Conservation (phyloP, 2,329 filamentous ascomycete species). For the Aspergillus ruber region DNA sequence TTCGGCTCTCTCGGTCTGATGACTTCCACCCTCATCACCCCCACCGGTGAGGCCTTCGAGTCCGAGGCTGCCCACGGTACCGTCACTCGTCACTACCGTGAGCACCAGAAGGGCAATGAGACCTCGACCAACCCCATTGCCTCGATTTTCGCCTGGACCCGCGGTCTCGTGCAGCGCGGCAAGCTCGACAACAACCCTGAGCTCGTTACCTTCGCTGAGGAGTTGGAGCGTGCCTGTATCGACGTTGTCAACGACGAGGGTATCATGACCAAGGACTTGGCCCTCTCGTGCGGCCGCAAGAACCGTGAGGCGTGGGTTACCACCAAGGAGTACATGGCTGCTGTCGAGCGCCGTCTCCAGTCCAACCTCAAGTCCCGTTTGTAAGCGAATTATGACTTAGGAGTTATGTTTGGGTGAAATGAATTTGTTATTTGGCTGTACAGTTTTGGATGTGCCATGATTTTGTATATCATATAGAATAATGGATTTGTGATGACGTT, state of each 20-base stretch:
- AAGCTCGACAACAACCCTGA: conserved; percentile 91
- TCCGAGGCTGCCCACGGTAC: conserved; percentile 97
- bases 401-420: conserved; percentile 2
- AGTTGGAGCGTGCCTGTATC: conserved; percentile 84
- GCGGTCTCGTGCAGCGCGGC: conserved; percentile 86
- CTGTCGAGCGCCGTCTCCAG: conserved; percentile 87
- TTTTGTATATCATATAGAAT: background rate
- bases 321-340: conserved; percentile 83
- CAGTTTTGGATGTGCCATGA: background rate
- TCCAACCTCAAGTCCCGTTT: conserved; percentile 49
- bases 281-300: conserved; percentile 87
- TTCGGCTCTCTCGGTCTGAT: conserved; percentile 97
- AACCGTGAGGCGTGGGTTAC: conserved; percentile 81
- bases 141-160: conserved; percentile 98
- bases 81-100: conserved; percentile 95
- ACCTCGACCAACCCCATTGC: conserved; percentile 98
- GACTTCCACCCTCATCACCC: conserved; percentile 96
- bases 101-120: conserved; percentile 96
- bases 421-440: too few species aligned
- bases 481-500: background rate
- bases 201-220: conserved; percentile 82
- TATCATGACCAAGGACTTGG: conserved; percentile 99
- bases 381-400: conserved; percentile 15
- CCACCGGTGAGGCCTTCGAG: conserved; percentile 94
- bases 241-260: conserved; percentile 90